Evolutionary conservation across 164 flowering plant species (phyloP), one percentile per base, ranked within the genome.

Genomic region (Magnolia sinica): DNA sequence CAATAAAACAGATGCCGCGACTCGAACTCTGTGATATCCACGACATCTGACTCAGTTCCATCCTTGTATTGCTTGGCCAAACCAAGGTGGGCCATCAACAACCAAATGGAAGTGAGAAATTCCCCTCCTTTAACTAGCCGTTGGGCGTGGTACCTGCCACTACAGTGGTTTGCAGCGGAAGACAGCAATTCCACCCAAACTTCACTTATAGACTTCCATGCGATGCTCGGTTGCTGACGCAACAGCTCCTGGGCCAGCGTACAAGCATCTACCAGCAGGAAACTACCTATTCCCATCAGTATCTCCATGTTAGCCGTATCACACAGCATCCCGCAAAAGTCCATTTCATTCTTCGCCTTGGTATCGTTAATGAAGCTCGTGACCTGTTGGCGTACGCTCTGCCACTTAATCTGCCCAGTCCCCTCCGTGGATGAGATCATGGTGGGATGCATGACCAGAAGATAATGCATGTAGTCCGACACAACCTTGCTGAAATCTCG

Each of bases 381-480:
- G n/a, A 77, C 79, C 58, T 81, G 81, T 1, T 70, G 77, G 51
- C 84, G 78, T 4, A 81, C 73, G 68, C 76, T 79, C 24, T 50
- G 49, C 22, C 51, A 78, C 50, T 76, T 50, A 0, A 76, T 61
- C 11, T n/a, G 58, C 76, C 84, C 79, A 1, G 63, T 61, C 14
- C 74, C 80, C 0, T 75, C 75, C 14, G 52, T 64, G 1, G 74
- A 69, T 5, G 83, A 77, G 75, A 82, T 37, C 77, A 78, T 70
- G 10, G 19, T 61, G n/a, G 84, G 77, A 1, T 10, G 75, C 74
- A 52, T 8, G 10, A 76, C 70, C 24, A 82, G 8, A 37, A 82
- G 81, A 74, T 82, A 76, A 1, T 76, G 14, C 77, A 82, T 50
- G 65, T 82, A 82, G 9, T 73, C 51, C 8, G 84, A 82, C 59